Conservation (phyloP, 352 stramenopile species). For the Phytophthora pisi region DNA sequence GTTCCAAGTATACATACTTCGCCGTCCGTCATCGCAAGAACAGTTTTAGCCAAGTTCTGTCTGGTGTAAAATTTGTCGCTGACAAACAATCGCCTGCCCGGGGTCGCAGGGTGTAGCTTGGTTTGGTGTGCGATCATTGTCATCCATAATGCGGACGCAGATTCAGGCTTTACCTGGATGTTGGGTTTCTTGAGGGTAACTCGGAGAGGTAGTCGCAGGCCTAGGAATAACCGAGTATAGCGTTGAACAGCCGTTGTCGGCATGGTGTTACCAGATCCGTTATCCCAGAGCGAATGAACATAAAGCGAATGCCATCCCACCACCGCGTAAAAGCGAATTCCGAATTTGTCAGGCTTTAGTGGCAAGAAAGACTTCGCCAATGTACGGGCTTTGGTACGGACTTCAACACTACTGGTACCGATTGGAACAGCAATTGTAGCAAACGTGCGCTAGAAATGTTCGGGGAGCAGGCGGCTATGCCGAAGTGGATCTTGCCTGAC, state of each 20-base stretch:
- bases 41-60: conserved; percentile 2
- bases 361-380: conserved; percentile 1
- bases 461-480: background rate
- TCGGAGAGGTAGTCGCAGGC: background rate
- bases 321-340: conserved; percentile 12
- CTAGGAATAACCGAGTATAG: background rate
- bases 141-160: conserved; percentile 7
- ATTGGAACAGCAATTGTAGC: background rate
- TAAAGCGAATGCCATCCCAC: conserved; percentile 11
- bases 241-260: background rate
- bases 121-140: conserved; percentile 12
- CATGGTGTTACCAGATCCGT: background rate
- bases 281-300: conserved; percentile 13
- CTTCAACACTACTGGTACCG: background rate
- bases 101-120: background rate
- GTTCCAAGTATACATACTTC: background rate
- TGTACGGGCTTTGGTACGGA: background rate
- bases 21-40: conserved; percentile 9
- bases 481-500: background rate
- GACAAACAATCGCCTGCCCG: conserved; percentile 3
- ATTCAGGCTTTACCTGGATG: background rate
- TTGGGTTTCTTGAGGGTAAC: background rate
- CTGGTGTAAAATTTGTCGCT: conserved; percentile 14
- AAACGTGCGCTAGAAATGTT: background rate
- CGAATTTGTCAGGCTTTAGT: conserved; percentile 18